Evolutionary conservation across 345 rosid genomes (phyloP).

Genomic region (Angophora floribunda): DNA sequence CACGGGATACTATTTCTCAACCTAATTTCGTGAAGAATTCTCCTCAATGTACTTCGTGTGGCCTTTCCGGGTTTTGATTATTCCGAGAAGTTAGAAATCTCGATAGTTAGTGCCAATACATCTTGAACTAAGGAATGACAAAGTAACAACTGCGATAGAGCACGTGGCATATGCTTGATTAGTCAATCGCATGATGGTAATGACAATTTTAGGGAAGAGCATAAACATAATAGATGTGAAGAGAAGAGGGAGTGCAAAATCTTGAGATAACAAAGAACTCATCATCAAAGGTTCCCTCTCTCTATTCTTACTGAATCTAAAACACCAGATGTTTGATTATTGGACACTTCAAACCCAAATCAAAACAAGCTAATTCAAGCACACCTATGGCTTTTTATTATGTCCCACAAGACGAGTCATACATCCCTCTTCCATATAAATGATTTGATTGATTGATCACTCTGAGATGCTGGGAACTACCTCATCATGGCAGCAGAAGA

Average conservation of each 20-base stretch:
- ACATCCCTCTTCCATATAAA: neutral
- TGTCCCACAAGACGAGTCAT: neutral
- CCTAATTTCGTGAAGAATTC: too few relatives aligned
- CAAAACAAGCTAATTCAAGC: neutral
- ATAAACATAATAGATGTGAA: neutral
- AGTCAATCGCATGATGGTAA: too few relatives aligned
- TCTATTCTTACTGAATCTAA: neutral
- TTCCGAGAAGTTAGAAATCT: too few relatives aligned
- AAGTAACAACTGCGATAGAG: neutral
- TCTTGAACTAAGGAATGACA: neutral
- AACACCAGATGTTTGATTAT: neutral
- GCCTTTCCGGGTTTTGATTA: too few relatives aligned
- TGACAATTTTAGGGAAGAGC: neutral
- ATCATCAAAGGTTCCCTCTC: neutral
- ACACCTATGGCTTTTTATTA: neutral
- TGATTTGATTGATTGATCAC: neutral
- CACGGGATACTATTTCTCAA: too few relatives aligned
- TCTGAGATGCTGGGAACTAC: neutral
- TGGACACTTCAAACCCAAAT: neutral
- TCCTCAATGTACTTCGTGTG: too few relatives aligned
- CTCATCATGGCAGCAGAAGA: conserved; percentile 74
- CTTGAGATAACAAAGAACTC: neutral
- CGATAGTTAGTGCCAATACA: too few relatives aligned
- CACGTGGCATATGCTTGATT: neutral
- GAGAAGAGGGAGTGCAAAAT: neutral